These are phyloP conservation scores for Nicotiana tomentosiformis DNA, from an alignment of 257 asterid species.

Conservation along the genomic window DNA sequence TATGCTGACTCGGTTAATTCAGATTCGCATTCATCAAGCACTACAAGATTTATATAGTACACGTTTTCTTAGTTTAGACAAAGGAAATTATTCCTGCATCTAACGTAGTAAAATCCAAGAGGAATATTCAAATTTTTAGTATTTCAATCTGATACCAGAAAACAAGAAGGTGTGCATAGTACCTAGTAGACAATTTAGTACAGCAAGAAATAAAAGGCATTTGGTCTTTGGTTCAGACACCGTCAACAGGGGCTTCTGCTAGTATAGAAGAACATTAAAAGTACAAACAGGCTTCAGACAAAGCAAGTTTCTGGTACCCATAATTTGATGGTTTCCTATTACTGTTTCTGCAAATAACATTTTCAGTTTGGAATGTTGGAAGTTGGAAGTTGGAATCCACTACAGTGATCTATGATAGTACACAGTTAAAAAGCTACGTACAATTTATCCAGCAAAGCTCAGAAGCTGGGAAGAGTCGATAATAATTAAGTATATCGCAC, in stretches of 20 bases:
- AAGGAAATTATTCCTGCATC: neutral
- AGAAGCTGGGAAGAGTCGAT: neutral
- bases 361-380: neutral
- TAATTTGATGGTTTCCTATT: neutral
- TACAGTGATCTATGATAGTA: neutral
- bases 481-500: neutral
- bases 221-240: too few species aligned
- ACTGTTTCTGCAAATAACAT: neutral
- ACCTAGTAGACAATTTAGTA: neutral
- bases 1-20: too few species aligned
- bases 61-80: neutral
- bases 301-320: neutral
- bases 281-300: neutral
- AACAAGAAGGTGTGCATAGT: neutral
- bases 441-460: neutral
- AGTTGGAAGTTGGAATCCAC: neutral
- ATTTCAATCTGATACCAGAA: neutral
- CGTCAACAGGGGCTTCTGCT: too few species aligned
- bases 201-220: too few species aligned
- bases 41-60: neutral
- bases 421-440: neutral
- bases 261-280: too few species aligned
- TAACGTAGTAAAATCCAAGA: neutral
- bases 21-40: too few species aligned
- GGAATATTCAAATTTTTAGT: slow-evolving; percentile 1